phyloP scores from a whole-genome alignment of 208 protist species.

The Acanthamoeba rhysodes region DNA sequence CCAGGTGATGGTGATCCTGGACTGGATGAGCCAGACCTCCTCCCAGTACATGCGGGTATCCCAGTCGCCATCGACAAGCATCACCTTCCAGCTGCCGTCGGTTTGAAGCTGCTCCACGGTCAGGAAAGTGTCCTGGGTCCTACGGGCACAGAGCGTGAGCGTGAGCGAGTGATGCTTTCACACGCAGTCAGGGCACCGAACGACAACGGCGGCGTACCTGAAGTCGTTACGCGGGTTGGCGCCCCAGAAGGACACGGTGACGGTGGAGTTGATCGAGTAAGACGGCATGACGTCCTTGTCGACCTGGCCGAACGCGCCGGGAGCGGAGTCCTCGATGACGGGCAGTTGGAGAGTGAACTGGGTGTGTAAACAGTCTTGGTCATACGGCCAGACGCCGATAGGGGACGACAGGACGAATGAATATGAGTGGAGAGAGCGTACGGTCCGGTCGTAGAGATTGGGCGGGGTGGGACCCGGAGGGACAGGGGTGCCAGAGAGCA shows the following conservation, averaged over 20 bases:
- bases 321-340: constrained; percentile 74
- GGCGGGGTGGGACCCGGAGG: constrained; percentile 74
- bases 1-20: constrained; percentile 81
- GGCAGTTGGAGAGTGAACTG: constrained; percentile 63
- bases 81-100: constrained; percentile 70
- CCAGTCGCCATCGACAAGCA: constrained; percentile 81
- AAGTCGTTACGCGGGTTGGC: constrained; percentile 85
- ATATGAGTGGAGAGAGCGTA: neutral
- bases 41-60: constrained; percentile 84
- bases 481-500: constrained; percentile 47
- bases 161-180: neutral
- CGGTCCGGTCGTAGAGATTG: constrained; percentile 77
- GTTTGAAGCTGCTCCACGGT: constrained; percentile 75
- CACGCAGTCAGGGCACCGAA: neutral
- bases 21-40: constrained; percentile 48
- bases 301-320: constrained; percentile 81
- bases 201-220: neutral
- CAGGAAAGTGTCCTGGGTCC: constrained; percentile 79
- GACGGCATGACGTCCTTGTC: constrained; percentile 55
- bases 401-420: neutral
- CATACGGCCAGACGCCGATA: neutral
- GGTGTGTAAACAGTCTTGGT: neutral
- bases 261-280: constrained; percentile 65
- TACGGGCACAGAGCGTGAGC: neutral
- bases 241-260: constrained; percentile 82